Percentiles rank a stretch among this genome's conserved stretches.
Conservation (phyloP, 83 land plant genomes). For the Picea engelmannii region DNA sequence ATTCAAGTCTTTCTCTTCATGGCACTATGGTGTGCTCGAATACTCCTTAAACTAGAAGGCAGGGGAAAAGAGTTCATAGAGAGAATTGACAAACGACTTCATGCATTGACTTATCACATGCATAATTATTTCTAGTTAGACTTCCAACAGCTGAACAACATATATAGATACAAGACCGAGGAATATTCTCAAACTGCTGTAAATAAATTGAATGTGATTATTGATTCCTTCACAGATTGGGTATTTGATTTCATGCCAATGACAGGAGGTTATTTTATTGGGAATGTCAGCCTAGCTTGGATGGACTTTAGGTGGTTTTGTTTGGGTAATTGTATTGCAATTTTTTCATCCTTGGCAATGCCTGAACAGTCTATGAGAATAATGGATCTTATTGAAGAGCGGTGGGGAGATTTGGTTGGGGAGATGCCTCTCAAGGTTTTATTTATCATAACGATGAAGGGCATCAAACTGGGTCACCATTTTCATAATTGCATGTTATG, state of each 20-base stretch:
- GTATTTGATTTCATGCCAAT: conserved; percentile 51
- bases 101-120: conserved; percentile 35
- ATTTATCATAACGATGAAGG: too few species aligned
- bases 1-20: conserved; percentile 36
- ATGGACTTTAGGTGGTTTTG: conserved; percentile 56
- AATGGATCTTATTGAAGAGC: conserved; percentile 47
- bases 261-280: conserved; percentile 43
- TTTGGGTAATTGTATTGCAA: conserved; percentile 44
- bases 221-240: conserved; percentile 45
- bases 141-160: conserved; percentile 30
- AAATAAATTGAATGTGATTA: conserved; percentile 40
- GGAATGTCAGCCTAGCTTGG: conserved; percentile 53
- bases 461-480: too few species aligned
- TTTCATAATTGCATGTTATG: too few species aligned
- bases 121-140: conserved; percentile 45
- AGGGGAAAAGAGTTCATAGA: conserved; percentile 33
- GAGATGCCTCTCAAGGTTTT: conserved; percentile 53
- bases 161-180: conserved; percentile 39
- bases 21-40: conserved; percentile 33
- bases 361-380: conserved; percentile 33
- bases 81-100: conserved; percentile 29
- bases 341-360: conserved; percentile 35
- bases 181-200: conserved; percentile 54
- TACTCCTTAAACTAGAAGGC: conserved; percentile 21
- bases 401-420: conserved; percentile 46